Evolutionary conservation across 1,284 basidiomycete species (phyloP).

Genomic region (Sparassis latifolia): DNA sequence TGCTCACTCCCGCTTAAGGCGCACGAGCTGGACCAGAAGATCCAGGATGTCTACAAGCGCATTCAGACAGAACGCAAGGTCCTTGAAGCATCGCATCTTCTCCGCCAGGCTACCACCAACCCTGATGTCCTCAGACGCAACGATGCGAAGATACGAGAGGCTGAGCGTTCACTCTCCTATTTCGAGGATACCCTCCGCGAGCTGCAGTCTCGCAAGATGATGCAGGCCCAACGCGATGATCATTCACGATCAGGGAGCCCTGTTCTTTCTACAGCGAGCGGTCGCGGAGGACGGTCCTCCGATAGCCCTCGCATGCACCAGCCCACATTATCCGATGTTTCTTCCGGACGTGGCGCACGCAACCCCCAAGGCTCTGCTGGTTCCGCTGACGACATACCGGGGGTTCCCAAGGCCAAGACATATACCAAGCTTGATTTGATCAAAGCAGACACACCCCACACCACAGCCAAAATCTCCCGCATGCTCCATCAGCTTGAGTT

Average conservation of each 20-base stretch:
- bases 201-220: constrained; percentile 71
- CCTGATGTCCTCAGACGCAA: constrained; percentile 79
- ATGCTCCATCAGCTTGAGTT: constrained; percentile 99
- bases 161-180: constrained; percentile 80
- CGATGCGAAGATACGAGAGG: constrained; percentile 86
- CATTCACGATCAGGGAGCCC: constrained; percentile 40
- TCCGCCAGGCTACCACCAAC: constrained; percentile 80
- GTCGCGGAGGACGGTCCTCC: constrained; percentile 32
- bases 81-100: constrained; percentile 77
- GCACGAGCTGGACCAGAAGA: constrained; percentile 81
- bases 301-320: constrained; percentile 25
- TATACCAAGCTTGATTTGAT: constrained; percentile 87
- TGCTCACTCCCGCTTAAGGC: constrained; percentile 22
- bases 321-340: constrained; percentile 36
- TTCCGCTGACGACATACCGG: constrained; percentile 30
- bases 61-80: constrained; percentile 92
- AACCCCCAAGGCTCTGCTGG: constrained; percentile 24
- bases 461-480: constrained; percentile 92
- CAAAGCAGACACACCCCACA: constrained; percentile 96
- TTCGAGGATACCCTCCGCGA: constrained; percentile 84
- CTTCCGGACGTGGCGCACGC: constrained; percentile 31
- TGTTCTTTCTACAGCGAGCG: constrained; percentile 28
- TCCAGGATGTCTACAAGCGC: constrained; percentile 84
- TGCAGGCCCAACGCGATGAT: constrained; percentile 51
- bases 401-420: constrained; percentile 48